phyloP scores from a whole-genome alignment of 768 basidiomycete genomes.

The Lactarius indigo region DNA sequence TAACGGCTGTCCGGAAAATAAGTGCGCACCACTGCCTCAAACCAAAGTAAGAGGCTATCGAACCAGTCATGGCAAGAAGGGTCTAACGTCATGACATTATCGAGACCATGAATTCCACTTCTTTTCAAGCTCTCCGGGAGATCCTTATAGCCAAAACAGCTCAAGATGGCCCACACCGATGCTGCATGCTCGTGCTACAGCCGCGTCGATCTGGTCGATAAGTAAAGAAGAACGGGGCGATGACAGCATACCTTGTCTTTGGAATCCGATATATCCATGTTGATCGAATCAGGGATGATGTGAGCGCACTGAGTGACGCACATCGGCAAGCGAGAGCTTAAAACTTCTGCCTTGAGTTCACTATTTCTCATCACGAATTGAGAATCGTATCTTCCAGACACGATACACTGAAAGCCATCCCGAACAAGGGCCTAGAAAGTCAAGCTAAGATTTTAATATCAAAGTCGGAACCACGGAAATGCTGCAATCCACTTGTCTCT shows the following conservation, averaged over 20 bases:
- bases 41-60: not conserved
- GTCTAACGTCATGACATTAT: not conserved
- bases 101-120: not conserved
- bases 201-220: not conserved
- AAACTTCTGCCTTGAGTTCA: not conserved
- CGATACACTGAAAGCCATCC: not conserved
- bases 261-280: not conserved
- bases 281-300: not conserved
- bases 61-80: not conserved
- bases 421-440: not conserved
- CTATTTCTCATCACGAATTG: not conserved
- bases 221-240: not conserved
- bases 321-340: too few relatives aligned
- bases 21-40: not conserved
- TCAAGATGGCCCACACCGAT: not conserved
- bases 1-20: not conserved
- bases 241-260: not conserved
- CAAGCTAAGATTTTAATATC: not conserved
- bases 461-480: not conserved
- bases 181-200: not conserved
- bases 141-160: not conserved
- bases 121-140: not conserved
- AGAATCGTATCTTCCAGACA: not conserved
- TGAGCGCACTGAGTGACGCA: not conserved
- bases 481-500: not conserved